These are phyloP conservation scores for Volvariella volvacea DNA, from an alignment of 1,284 basidiomycete species.

Conservation along the genomic window DNA sequence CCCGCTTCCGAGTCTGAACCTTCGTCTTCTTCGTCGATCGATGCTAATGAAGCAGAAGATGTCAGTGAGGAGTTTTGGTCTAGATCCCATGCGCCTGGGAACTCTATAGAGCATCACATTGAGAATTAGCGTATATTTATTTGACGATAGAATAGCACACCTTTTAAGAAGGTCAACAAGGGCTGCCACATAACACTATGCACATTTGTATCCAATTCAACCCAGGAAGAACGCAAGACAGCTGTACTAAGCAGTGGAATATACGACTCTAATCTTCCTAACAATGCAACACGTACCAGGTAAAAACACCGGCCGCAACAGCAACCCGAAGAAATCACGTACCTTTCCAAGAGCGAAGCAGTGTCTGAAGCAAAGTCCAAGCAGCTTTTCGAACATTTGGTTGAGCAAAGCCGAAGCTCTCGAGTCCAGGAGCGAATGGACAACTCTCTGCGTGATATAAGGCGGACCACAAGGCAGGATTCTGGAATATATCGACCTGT, in stretches of 20 bases:
- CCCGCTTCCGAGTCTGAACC: conserved; percentile 22
- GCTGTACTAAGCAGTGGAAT: conserved; percentile 47
- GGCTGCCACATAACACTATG: conserved; percentile 66
- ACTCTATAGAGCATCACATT: conserved; percentile 35
- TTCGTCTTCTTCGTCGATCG: conserved; percentile 6
- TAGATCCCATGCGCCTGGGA: conserved; percentile 55
- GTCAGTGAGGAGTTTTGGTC: conserved; percentile 19
- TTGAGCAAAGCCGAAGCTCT: conserved; percentile 53
- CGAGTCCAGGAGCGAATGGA: conserved; percentile 36
- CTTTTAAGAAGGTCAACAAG: conserved; percentile 64
- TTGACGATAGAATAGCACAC: conserved; percentile 30
- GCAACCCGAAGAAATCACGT: conserved; percentile 1
- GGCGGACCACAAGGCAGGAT: conserved; percentile 53
- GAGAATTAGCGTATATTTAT: neutral
- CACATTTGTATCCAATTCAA: conserved; percentile 65
- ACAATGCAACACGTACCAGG: conserved; percentile 3
- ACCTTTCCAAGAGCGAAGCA: conserved; percentile 41
- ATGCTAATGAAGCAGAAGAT: too few relatives aligned
- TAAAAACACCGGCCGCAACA: too few relatives aligned
- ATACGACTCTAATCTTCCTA: conserved; percentile 32
- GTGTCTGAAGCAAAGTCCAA: conserved; percentile 44
- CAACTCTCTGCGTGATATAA: conserved; percentile 38
- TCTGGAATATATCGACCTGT: conserved; percentile 35
- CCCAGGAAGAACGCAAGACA: conserved; percentile 70
- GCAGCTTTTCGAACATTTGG: conserved; percentile 62